Percentiles rank a stretch among this genome's conserved stretches.
These are phyloP conservation scores for Xerocomellus amylosporus DNA, from an alignment of 768 basidiomycete species.

Conservation along the genomic window DNA sequence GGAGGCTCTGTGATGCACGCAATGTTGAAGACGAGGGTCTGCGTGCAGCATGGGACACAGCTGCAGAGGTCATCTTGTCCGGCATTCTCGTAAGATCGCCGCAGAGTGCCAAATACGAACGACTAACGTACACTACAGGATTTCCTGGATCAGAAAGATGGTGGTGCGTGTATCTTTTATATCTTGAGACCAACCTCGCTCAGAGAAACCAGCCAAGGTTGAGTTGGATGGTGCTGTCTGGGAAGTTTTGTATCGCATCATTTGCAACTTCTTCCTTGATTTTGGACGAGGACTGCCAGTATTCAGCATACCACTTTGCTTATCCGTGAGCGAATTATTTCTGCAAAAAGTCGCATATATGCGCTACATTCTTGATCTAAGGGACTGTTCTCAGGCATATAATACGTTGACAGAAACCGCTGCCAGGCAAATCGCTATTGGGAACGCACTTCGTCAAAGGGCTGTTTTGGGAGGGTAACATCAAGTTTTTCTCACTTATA, in stretches of 20 bases:
- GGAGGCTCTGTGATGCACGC: slow-evolving; percentile 35
- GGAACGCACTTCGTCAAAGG: slow-evolving; percentile 43
- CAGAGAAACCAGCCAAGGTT: slow-evolving; percentile 13
- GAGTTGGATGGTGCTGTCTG: slow-evolving; percentile 26
- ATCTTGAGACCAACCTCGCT: background rate
- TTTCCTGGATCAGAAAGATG: slow-evolving; percentile 21
- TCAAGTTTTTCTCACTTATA: background rate
- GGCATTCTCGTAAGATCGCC: slow-evolving; percentile 44
- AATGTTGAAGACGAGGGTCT: slow-evolving; percentile 18
- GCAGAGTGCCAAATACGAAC: background rate
- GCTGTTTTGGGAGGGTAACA: slow-evolving; percentile 49
- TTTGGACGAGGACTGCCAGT: slow-evolving; percentile 12
- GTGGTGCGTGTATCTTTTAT: slow-evolving; percentile 13
- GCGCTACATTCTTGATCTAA: slow-evolving; percentile 18
- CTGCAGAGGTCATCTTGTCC: slow-evolving; percentile 48
- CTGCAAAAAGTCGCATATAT: slow-evolving; percentile 27
- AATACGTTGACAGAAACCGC: slow-evolving; percentile 50
- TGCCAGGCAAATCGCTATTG: slow-evolving; percentile 40
- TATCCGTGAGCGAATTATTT: slow-evolving; percentile 22
- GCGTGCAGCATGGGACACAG: slow-evolving; percentile 42
- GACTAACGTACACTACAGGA: slow-evolving; percentile 22
- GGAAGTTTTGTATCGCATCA: slow-evolving; percentile 26
- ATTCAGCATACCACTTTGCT: slow-evolving; percentile 25
- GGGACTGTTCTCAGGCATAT: slow-evolving; percentile 44
- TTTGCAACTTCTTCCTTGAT: slow-evolving; percentile 38